A percentile compares a stretch with the other conserved stretches of the same genome.
phyloP scores from a whole-genome alignment of 345 rosid genomes.

The Cardamine chenopodiifolia region DNA sequence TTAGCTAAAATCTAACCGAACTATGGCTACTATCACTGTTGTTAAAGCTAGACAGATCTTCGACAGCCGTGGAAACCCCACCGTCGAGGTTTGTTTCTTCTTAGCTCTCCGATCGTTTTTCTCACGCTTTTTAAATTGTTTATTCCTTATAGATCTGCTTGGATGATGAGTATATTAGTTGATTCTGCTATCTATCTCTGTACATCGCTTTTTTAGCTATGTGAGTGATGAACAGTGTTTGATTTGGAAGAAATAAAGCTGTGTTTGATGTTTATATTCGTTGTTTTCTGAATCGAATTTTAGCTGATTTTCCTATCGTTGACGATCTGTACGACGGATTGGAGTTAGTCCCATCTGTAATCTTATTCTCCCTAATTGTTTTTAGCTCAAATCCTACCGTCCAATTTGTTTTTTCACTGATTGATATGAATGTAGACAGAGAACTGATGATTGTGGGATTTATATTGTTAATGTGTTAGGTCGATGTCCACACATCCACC shows the following conservation, averaged over 20 bases:
- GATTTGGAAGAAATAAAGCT: neutral
- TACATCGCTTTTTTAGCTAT: neutral
- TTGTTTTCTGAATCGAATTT: neutral
- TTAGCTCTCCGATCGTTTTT: neutral
- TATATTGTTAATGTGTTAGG: conserved; percentile 43
- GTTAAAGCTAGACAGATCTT: conserved; percentile 89
- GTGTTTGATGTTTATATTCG: neutral
- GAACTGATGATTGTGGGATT: neutral
- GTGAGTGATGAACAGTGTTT: conserved; percentile 7
- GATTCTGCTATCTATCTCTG: neutral
- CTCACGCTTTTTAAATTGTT: neutral
- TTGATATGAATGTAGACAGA: neutral
- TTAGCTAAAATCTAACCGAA: neutral
- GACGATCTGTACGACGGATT: neutral
- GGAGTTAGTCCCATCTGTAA: neutral
- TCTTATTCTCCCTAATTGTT: neutral
- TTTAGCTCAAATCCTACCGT: neutral
- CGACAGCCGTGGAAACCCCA: conserved; percentile 98
- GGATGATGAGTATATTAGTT: neutral
- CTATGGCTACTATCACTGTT: conserved; percentile 61
- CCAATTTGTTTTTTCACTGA: neutral
- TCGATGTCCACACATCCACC: conserved; percentile 62
- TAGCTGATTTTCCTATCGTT: neutral
- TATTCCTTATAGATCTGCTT: neutral
- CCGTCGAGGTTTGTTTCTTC: conserved; percentile 73